A percentile compares a stretch with the other conserved stretches of the same genome.
phyloP scores from a whole-genome alignment of 2,329 filamentous ascomycete genomes.

The Neoscytalidium dimidiatum region DNA sequence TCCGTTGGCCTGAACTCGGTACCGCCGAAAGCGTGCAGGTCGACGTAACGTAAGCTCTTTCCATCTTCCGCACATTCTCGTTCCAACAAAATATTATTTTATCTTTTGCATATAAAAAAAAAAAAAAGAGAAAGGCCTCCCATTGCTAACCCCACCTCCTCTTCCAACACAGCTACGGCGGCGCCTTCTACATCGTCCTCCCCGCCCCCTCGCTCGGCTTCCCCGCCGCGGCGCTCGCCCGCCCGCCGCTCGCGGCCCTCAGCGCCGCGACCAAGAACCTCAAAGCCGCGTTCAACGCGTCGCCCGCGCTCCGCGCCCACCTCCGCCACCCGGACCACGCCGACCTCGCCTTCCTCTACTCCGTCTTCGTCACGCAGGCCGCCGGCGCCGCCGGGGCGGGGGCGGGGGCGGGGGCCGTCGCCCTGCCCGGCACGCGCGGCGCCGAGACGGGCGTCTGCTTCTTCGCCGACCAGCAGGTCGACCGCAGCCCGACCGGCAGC shows the following conservation, averaged over 20 bases:
- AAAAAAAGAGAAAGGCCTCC: too few relatives aligned
- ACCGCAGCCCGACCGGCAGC: slow-evolving; percentile 43
- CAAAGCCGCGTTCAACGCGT: slow-evolving; percentile 31
- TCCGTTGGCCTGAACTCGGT: slow-evolving; percentile 43
- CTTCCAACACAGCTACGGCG: slow-evolving; percentile 39
- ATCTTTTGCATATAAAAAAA: too few relatives aligned
- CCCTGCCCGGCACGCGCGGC: slow-evolving; percentile 23
- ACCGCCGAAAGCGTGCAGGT: slow-evolving; percentile 17
- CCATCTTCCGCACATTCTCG: not conserved
- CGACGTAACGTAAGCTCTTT: slow-evolving; percentile 28
- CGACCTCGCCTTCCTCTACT: slow-evolving; percentile 43
- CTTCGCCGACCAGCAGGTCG: slow-evolving; percentile 51
- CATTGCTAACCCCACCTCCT: not conserved
- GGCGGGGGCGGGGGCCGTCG: too few relatives aligned
- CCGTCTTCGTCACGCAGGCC: slow-evolving; percentile 42
- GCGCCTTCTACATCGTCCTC: slow-evolving; percentile 48
- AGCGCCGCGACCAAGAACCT: slow-evolving; percentile 36
- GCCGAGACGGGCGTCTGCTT: slow-evolving; percentile 48
- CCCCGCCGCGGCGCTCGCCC: not conserved
- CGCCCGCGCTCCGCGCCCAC: slow-evolving; percentile 24
- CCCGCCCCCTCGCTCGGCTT: slow-evolving; percentile 43
- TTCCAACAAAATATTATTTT: not conserved
- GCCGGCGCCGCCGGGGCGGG: slow-evolving; percentile 23
- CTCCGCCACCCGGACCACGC: slow-evolving; percentile 35
- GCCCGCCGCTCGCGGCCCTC: slow-evolving; percentile 20